A percentile compares a stretch with the other conserved stretches of the same genome.
These are phyloP conservation scores for Fusarium verticillioides DNA, from an alignment of 2,329 filamentous ascomycete genomes.

Conservation along the genomic window DNA sequence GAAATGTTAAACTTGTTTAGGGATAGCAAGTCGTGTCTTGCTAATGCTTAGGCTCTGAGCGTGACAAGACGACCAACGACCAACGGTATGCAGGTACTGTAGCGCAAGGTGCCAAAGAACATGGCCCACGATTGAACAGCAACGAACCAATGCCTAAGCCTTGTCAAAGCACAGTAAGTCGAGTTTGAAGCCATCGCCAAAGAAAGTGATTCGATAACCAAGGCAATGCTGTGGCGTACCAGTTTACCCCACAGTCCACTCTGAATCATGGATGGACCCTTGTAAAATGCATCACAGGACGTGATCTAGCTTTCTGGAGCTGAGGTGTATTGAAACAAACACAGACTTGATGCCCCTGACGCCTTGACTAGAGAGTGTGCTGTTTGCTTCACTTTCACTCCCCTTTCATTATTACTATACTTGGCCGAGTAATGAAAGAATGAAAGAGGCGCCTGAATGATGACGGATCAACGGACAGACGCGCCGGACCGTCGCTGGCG, in stretches of 20 bases:
- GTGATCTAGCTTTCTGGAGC: conserved; percentile 6
- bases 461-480: conserved; percentile 26
- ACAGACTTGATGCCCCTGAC: background rate
- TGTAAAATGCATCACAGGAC: conserved; percentile 35
- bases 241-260: conserved; percentile 38
- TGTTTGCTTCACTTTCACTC: conserved; percentile 4
- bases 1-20: background rate
- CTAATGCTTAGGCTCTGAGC: background rate
- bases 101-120: background rate
- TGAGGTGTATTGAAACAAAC: conserved; percentile 20
- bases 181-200: conserved; percentile 30
- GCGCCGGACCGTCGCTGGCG: conserved; percentile 39
- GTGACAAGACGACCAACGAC: background rate
- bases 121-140: background rate
- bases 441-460: conserved; percentile 18
- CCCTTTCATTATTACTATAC: background rate
- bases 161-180: background rate
- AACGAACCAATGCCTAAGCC: background rate
- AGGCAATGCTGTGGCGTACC: conserved; percentile 36
- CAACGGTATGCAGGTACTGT: conserved; percentile 32
- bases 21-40: background rate
- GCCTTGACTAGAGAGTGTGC: background rate
- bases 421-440: background rate
- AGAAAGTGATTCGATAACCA: conserved; percentile 23
- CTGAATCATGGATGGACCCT: conserved; percentile 12